phyloP scores from a whole-genome alignment of 1,284 basidiomycete species.

The Tetrapyrgos nigripes region DNA sequence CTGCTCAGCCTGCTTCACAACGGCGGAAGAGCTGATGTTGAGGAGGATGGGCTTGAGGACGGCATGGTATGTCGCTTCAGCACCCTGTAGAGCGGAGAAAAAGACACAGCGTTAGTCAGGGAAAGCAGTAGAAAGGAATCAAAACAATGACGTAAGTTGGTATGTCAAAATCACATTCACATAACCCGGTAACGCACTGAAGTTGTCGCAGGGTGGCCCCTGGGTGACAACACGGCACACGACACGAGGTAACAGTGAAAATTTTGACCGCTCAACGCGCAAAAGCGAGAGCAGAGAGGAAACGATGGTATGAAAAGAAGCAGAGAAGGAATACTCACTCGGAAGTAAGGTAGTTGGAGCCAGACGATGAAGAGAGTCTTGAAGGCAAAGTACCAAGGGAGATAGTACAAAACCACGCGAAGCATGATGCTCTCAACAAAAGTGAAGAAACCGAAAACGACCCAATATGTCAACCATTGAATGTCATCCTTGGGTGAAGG shows the following conservation, averaged over 20 bases:
- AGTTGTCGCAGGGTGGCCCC: not conserved
- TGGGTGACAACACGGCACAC: constrained; percentile 18
- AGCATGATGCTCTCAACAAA: constrained; percentile 83
- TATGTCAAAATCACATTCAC: constrained; percentile 4
- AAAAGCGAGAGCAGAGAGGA: not conserved
- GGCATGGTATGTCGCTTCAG: constrained; percentile 71
- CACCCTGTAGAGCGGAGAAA: constrained; percentile 56
- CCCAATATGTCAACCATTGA: constrained; percentile 92
- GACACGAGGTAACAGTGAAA: constrained; percentile 13
- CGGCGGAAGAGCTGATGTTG: constrained; percentile 48
- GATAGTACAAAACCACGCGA: constrained; percentile 78
- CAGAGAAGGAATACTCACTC: constrained; percentile 56
- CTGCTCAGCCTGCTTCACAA: constrained; percentile 10
- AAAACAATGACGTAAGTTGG: constrained; percentile 14
- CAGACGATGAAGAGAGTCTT: constrained; percentile 90
- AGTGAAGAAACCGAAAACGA: constrained; percentile 87
- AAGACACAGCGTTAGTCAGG: too few relatives aligned
- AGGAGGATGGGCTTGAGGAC: constrained; percentile 74
- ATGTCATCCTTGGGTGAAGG: constrained; percentile 77
- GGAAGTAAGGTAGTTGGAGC: constrained; percentile 83
- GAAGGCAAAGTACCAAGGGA: constrained; percentile 91
- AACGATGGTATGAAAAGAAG: constrained; percentile 2
- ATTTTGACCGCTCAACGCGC: not conserved
- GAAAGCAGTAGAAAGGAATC: too few relatives aligned
- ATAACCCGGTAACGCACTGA: too few relatives aligned